These are phyloP conservation scores for Zygnema circumcarinatum DNA, from an alignment of 139 green algal species.

Conservation along the genomic window DNA sequence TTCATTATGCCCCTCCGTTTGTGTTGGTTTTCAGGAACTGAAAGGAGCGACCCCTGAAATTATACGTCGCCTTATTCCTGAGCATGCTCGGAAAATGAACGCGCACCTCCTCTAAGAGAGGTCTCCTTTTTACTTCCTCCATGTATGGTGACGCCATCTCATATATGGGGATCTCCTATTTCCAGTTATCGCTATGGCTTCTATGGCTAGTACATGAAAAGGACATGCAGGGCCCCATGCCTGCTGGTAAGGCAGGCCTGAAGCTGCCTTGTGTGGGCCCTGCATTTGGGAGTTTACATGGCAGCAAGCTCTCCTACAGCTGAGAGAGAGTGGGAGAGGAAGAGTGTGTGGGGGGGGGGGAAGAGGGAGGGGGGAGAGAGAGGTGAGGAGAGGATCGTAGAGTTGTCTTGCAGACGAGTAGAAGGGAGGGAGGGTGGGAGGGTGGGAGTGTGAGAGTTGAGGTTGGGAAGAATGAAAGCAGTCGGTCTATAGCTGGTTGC, in stretches of 20 bases:
- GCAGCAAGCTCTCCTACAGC: too few species aligned
- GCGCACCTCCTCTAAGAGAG: conserved; percentile 17
- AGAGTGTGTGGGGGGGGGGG: neutral
- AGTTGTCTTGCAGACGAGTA: too few species aligned
- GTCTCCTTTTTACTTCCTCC: neutral
- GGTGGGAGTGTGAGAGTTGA: neutral
- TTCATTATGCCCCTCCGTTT: conserved; percentile 1
- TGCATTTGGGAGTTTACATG: too few species aligned
- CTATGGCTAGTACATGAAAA: neutral
- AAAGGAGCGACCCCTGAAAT: conserved; percentile 49
- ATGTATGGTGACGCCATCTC: neutral
- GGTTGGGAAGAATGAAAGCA: too few species aligned
- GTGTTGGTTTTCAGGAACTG: conserved; percentile 45
- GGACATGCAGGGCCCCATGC: neutral
- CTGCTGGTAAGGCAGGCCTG: neutral
- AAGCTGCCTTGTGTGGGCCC: conserved; percentile 11
- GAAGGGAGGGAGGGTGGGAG: neutral
- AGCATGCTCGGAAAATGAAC: conserved; percentile 53
- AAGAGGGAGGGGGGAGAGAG: neutral
- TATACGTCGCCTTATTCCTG: conserved; percentile 40
- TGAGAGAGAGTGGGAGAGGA: neutral
- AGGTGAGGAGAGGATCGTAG: neutral
- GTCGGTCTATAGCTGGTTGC: too few species aligned
- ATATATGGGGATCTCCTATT: neutral
- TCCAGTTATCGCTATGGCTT: neutral